A percentile compares a stretch with the other conserved stretches of the same genome.
These are phyloP conservation scores for Astraeus odoratus DNA, from an alignment of 768 basidiomycete species.

Conservation along the genomic window DNA sequence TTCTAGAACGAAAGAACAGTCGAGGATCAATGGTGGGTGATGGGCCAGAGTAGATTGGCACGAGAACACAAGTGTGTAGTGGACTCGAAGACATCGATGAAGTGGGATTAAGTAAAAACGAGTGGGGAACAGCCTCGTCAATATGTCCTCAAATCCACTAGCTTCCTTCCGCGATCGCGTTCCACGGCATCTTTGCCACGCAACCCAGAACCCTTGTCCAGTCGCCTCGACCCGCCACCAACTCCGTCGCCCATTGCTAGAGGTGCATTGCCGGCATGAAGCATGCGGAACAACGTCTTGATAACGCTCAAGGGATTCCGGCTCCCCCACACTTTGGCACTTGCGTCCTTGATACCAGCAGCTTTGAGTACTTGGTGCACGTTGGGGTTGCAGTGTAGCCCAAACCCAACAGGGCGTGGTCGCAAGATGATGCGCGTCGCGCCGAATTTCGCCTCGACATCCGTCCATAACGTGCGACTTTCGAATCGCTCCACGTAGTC, in stretches of 20 bases:
- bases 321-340: constrained; percentile 93
- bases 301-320: constrained; percentile 64
- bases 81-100: too few relatives aligned
- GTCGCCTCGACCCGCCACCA: constrained; percentile 62
- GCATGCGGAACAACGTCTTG: constrained; percentile 75
- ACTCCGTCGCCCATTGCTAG: constrained; percentile 77
- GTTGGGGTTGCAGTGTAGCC: constrained; percentile 81
- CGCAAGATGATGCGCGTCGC: constrained; percentile 75
- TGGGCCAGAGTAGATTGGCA: background rate
- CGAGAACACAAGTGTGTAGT: too few relatives aligned
- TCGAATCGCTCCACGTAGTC: constrained; percentile 95
- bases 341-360: constrained; percentile 91
- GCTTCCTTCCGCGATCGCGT: constrained; percentile 73
- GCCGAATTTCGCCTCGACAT: constrained; percentile 79
- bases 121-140: constrained; percentile 4
- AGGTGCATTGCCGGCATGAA: constrained; percentile 81
- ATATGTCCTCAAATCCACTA: constrained; percentile 58
- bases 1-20: too few relatives aligned
- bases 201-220: constrained; percentile 74
- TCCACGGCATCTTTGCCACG: constrained; percentile 64
- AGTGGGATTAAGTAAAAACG: background rate
- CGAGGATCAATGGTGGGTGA: too few relatives aligned
- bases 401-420: constrained; percentile 84
- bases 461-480: constrained; percentile 90
- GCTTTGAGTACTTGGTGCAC: constrained; percentile 87